Percentiles rank a stretch among this genome's conserved stretches.
Evolutionary conservation across 2,329 filamentous ascomycete species (phyloP).

Genomic region (Mycosphaerella sp.): DNA sequence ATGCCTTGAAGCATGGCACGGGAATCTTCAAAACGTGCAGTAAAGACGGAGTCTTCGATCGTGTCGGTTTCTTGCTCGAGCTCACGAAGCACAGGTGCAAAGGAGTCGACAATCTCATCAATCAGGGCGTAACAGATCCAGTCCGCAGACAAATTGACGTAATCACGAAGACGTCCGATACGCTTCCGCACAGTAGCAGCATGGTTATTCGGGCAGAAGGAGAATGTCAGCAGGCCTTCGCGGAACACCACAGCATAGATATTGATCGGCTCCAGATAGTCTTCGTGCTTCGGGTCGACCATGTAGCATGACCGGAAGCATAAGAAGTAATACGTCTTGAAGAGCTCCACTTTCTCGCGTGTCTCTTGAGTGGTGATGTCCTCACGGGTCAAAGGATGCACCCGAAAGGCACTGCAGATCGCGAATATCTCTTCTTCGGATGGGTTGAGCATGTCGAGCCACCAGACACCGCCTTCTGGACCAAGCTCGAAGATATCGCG

Average conservation of each 20-base stretch:
- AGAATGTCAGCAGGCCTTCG: conserved; percentile 91
- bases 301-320: conserved; percentile 93
- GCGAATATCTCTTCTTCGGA: conserved; percentile 81
- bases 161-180: conserved; percentile 89
- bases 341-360: conserved; percentile 96
- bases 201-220: conserved; percentile 80
- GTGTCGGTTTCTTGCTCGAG: conserved; percentile 84
- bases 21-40: conserved; percentile 84
- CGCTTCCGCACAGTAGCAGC: conserved; percentile 82
- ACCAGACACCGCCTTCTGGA: conserved; percentile 82
- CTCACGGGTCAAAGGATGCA: conserved; percentile 92
- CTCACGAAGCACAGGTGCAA: conserved; percentile 79
- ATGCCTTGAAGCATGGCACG: conserved; percentile 80
- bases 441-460: conserved; percentile 89
- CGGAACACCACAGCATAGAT: conserved; percentile 96
- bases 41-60: conserved; percentile 94
- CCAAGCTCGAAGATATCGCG: conserved; percentile 75
- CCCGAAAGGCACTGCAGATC: conserved; percentile 88
- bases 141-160: conserved; percentile 87
- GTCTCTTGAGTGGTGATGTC: conserved; percentile 94
- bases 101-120: conserved; percentile 95
- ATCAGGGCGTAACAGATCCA: conserved; percentile 99
- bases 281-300: conserved; percentile 67
- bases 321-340: conserved; percentile 96
- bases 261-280: conserved; percentile 90